Conservation (phyloP, 148 eudicot species). For the Pharnaceum exiguum region DNA sequence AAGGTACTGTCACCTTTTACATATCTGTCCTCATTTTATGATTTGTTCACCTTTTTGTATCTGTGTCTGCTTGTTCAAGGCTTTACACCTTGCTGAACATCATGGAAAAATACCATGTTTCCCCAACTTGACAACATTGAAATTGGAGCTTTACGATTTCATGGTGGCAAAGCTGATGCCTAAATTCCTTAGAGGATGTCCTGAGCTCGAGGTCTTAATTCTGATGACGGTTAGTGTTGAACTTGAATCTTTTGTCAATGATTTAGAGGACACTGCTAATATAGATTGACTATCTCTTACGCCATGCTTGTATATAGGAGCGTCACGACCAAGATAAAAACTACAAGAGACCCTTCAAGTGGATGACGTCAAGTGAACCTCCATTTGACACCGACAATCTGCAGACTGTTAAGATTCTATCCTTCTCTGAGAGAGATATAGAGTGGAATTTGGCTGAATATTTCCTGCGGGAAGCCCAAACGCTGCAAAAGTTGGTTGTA, state of each 20-base stretch:
- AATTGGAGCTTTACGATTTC: background rate
- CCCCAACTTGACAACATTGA: conserved; percentile 11
- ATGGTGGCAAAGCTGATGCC: background rate
- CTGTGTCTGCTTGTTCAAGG: background rate
- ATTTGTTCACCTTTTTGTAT: background rate
- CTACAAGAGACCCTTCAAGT: background rate
- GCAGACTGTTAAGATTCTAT: background rate
- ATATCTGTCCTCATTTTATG: background rate
- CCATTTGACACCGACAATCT: background rate
- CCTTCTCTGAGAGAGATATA: background rate
- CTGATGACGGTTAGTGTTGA: conserved; percentile 2
- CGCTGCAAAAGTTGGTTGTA: conserved; percentile 6
- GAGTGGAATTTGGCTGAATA: conserved; percentile 11
- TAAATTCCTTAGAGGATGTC: conserved; percentile 3
- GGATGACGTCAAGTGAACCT: background rate
- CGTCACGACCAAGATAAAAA: background rate
- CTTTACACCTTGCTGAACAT: background rate
- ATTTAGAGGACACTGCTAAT: background rate
- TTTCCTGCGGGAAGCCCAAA: conserved; percentile 2
- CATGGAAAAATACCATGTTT: conserved; percentile 2
- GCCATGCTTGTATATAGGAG: background rate
- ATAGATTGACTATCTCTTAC: background rate
- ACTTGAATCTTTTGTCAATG: too few species aligned
- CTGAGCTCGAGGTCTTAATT: background rate
- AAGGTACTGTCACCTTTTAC: too few species aligned